Base-by-base conservation (phyloP, 139 green algal genomes). In the Astrephomene gubernaculifera region DNA sequence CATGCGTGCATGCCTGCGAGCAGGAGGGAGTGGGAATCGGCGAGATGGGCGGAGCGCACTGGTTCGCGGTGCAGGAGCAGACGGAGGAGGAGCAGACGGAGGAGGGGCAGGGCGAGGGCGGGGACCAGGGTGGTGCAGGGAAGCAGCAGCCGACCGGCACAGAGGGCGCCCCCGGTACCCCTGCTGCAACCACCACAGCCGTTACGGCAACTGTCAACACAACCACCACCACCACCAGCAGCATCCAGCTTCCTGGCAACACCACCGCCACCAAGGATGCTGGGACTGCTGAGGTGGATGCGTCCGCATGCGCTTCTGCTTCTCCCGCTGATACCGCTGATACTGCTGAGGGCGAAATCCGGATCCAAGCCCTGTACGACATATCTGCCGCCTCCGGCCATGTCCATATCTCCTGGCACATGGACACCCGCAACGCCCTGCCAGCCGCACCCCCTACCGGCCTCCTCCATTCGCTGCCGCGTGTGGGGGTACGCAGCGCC, bases 41-140 rank as follows among this genome's bases (percentile, higher is more conserved):
- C 21, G 93, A 95, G 86, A 71, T 92, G 14, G 94, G 95, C 44
- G 93, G 95, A 2, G 83, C 88, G 8, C 91, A 95, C 87, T 96
- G 91, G 89, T 91, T 95, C n/a, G 86, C 91, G 2, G 65, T 91
- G 45, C 36, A 57, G 68, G 39, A 53, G 27, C 25, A 69, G 39
- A 6, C 14, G 8, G 14, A 69, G 61, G 29, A n/a, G 8, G n/a
- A 38, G 4, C 61, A 69, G 29, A 70, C 68, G 4, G 33, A 38
- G 81, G 33, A 39, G 36, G n/a, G 9, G n/a, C n/a, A n/a, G n/a
- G n/a, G n/a, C n/a, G n/a, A n/a, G n/a, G n/a, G n/a, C n/a, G n/a
- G n/a, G n/a, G n/a, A n/a, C n/a, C n/a, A n/a, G n/a, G n/a, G n/a
- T n/a, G n/a, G n/a, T n/a, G n/a, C n/a, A n/a, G n/a, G n/a, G n/a